Base-by-base conservation (phyloP, 2,329 filamentous ascomycete species). In the Verticillium isaacii region DNA sequence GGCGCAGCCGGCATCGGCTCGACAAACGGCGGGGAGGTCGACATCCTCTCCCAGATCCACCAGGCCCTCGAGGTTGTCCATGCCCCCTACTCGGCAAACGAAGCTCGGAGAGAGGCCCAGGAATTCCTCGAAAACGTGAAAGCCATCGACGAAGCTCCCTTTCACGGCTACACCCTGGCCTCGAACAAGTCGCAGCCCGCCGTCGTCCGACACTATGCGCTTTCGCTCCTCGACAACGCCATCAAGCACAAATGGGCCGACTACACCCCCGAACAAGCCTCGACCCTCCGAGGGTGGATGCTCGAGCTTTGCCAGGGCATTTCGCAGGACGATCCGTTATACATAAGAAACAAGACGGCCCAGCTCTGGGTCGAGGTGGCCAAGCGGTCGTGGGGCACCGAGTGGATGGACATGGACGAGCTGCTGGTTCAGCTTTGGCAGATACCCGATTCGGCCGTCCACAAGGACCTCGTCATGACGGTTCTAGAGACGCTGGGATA, bases 351-450 rank as follows among this genome's bases (percentile, higher is more conserved):
- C 81, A 99, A 99, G 78, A 89, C 95, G 37, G 92, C 92, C 32
- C 90, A 96, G 76, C 79, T 99, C 64, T 99, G 95, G 95, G 91
- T 93, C 8, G 95, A 98, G 75, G 82, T 97, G 60, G 93, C 93
- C 50, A 98, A 98, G 79, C 86, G 94, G 69, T 91, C 87, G 72
- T 99, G 95, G 95, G 92, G 85, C n/a, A 82, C 86, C 36, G 90
- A 95, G 64, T 99, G 96, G 95, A 88, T 90, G 80, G 88, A 96
- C 71, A 97, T 99, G 94, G 96, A 99, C 73, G 79, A 87, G 65
- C 83, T 91, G 71, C 83, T 99, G 61, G 85, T 93, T 55, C 85
- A 87, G 69, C 82, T 98, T 23, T 99, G 95, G 95, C 89, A 93
- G 73, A 74, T 83, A 17, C 81, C 82, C 19, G 83, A 86, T 66